phyloP scores from a whole-genome alignment of 2,329 filamentous ascomycete species.

The Fusarium cyanostomum region DNA sequence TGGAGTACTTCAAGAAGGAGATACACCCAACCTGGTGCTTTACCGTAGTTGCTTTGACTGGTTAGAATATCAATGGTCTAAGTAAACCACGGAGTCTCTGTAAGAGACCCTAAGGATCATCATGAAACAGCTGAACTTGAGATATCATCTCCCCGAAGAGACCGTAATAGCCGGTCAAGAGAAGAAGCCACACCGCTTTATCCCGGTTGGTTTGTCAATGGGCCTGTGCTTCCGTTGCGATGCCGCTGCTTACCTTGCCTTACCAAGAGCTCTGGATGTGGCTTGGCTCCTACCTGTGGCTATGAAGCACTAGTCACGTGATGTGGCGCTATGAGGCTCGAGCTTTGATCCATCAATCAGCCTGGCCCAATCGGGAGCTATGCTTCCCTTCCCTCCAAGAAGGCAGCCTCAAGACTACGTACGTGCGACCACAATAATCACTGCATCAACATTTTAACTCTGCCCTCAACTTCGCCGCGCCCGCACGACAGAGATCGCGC shows the following conservation, averaged over 20 bases:
- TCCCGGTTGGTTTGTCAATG: neutral
- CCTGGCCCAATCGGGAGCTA: slow-evolving; percentile 44
- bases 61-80: neutral
- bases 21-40: neutral
- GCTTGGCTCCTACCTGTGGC: slow-evolving; percentile 19
- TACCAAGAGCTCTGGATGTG: slow-evolving; percentile 11
- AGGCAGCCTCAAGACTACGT: slow-evolving; percentile 48
- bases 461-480: slow-evolving; percentile 24
- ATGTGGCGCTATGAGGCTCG: slow-evolving; percentile 27
- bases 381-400: slow-evolving; percentile 43
- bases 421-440: slow-evolving; percentile 41
- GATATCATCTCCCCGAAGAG: neutral
- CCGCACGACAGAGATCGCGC: slow-evolving; percentile 30
- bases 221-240: slow-evolving; percentile 4
- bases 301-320: slow-evolving; percentile 9
- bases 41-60: neutral
- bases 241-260: neutral
- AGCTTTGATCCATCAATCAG: slow-evolving; percentile 25
- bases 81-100: neutral
- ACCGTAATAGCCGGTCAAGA: neutral
- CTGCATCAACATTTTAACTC: slow-evolving; percentile 34
- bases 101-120: neutral
- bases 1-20: neutral
- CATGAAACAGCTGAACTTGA: neutral
- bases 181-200: slow-evolving; percentile 7